phyloP scores from a whole-genome alignment of 2,329 filamentous ascomycete species.

The Cytospora mali region DNA sequence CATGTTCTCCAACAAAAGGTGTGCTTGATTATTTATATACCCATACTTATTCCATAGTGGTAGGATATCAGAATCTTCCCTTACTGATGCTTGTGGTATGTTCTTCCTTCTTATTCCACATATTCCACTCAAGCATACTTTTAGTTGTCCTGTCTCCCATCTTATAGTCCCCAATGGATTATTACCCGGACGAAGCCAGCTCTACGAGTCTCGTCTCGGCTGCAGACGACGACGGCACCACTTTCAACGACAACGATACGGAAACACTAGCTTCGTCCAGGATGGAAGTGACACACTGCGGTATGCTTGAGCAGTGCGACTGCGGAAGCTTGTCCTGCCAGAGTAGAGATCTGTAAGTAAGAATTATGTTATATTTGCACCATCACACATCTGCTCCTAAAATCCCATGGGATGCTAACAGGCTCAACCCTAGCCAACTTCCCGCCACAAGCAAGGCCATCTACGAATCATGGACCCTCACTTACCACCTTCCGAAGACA shows the following conservation, averaged over 20 bases:
- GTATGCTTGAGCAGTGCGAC: neutral
- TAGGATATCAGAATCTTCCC: too few relatives aligned
- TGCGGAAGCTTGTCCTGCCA: slow-evolving; percentile 1
- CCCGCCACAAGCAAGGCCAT: slow-evolving; percentile 4
- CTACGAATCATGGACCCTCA: slow-evolving; percentile 9
- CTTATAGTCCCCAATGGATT: neutral
- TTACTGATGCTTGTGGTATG: too few relatives aligned
- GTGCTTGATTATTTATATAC: neutral
- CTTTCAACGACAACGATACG: neutral
- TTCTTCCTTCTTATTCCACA: too few relatives aligned
- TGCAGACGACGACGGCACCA: slow-evolving; percentile 7
- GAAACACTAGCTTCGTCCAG: neutral
- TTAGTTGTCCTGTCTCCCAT: too few relatives aligned
- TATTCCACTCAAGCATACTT: too few relatives aligned
- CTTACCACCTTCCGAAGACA: neutral
- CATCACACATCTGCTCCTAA: too few relatives aligned
- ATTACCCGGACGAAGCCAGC: neutral
- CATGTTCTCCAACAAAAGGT: neutral
- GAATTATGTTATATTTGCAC: too few relatives aligned
- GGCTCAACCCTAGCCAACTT: neutral
- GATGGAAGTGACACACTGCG: neutral
- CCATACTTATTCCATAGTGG: too few relatives aligned
- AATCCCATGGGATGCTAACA: slow-evolving; percentile 5
- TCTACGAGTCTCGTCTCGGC: neutral
- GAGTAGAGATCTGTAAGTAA: slow-evolving; percentile 1